These are phyloP conservation scores for Onygena corvina DNA, from an alignment of 2,329 filamentous ascomycete species.

Conservation along the genomic window DNA sequence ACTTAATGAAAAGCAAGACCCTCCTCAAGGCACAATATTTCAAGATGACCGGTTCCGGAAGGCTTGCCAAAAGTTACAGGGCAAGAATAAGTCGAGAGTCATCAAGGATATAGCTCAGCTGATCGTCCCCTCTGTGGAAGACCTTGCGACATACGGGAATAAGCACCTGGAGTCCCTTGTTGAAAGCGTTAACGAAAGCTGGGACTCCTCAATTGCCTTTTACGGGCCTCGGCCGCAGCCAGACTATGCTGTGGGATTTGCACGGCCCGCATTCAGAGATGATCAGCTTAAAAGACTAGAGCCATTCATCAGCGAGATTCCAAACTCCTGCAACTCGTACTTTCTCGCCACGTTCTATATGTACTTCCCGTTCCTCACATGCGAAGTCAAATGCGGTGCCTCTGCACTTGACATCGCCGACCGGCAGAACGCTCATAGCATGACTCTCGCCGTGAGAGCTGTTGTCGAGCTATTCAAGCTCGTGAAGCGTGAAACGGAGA, in stretches of 20 bases:
- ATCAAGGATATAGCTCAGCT: constrained; percentile 27
- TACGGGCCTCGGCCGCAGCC: constrained; percentile 32
- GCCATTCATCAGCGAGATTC: constrained; percentile 23
- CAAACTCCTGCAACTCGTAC: constrained; percentile 25
- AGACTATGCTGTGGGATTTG: constrained; percentile 36
- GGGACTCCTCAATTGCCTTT: constrained; percentile 33
- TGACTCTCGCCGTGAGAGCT: constrained; percentile 27
- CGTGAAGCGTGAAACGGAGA: constrained; percentile 23
- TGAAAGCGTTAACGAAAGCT: constrained; percentile 36
- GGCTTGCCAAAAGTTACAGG: constrained; percentile 22
- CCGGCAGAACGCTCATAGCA: constrained; percentile 23
- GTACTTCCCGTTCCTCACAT: constrained; percentile 41
- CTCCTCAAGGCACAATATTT: constrained; percentile 27
- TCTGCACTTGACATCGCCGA: constrained; percentile 22
- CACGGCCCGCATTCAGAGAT: constrained; percentile 31
- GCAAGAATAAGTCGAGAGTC: constrained; percentile 26
- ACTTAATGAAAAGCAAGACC: constrained; percentile 23
- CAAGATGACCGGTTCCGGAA: constrained; percentile 26
- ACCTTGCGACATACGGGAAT: constrained; percentile 21
- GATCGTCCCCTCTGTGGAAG: constrained; percentile 29
- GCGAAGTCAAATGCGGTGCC: constrained; percentile 38
- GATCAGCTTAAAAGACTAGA: constrained; percentile 34
- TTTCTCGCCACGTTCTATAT: constrained; percentile 39
- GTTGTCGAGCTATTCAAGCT: constrained; percentile 27
- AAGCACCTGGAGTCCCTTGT: constrained; percentile 25